Evolutionary conservation across 2,329 filamentous ascomycete species (phyloP), one percentile per base, ranked within the genome.

Genomic region (Fusarium musae): DNA sequence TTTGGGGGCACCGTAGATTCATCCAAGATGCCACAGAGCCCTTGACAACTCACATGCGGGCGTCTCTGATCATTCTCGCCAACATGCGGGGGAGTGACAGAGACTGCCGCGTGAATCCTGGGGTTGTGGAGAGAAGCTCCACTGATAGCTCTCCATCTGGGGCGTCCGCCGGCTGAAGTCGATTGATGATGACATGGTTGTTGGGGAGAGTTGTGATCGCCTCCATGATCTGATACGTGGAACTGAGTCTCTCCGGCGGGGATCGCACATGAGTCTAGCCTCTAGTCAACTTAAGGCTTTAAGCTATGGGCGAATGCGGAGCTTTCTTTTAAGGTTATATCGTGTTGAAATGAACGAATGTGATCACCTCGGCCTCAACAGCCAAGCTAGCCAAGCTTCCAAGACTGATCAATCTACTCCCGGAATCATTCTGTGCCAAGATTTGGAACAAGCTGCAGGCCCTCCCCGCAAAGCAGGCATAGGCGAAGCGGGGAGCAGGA

Each of bases 71-170:
- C 60, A 70, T 69, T 53, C 43, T 54, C 40, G 37, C 49, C 53
- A 68, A 53, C 40, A 65, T 77, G 75, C 61, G 75, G 75, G 75
- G 66, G 42, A 50, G 56, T 50, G 23, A 50, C 56, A 63, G 36
- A 53, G 67, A 72, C 42, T 76, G 60, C 69, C 65, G 63, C 60
- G 65, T 63, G 61, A 66, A 71, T 72, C 70, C 69, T 74, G 72
- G 69, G 74, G 74, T 67, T 74, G 67, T 72, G 69, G 73, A 61
- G 69, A 75, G 65, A 57, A 64, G 65, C 66, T 69, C 75, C 75
- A 77, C 73, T 53, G 52, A 61, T 63, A 61, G 63, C 54, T 69
- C 50, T 66, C 43, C 53, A 59, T 58, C 61, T 46, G 59, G 57
- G 53, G 44, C 44, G 21, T 57, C 47, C 44, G 40, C 57, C 57